A percentile compares a stretch with the other conserved stretches of the same genome.
These are phyloP conservation scores for Penicillium robsamsonii DNA, from an alignment of 495 filamentous ascomycete genomes.

Conservation along the genomic window DNA sequence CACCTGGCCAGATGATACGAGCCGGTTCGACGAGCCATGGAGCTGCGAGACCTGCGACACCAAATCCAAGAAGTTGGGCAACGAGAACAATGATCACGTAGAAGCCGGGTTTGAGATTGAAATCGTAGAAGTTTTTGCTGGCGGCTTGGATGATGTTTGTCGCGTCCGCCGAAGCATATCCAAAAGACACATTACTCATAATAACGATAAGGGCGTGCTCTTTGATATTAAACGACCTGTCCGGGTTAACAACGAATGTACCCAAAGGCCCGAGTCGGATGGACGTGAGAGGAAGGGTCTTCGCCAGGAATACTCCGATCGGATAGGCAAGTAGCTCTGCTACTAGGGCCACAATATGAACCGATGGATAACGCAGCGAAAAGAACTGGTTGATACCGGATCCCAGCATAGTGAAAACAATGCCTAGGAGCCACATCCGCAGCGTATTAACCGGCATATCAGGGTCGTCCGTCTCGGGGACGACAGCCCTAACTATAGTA, in stretches of 20 bases:
- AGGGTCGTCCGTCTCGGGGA: conserved; percentile 44
- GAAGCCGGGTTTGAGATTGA: conserved; percentile 58
- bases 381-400: conserved; percentile 86
- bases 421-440: conserved; percentile 79
- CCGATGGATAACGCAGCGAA: conserved; percentile 80
- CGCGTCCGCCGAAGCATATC: conserved; percentile 50
- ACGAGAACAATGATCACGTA: conserved; percentile 59
- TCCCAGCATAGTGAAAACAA: conserved; percentile 76
- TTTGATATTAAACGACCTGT: conserved; percentile 70
- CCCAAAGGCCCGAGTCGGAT: conserved; percentile 48
- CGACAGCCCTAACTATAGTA: conserved; percentile 31
- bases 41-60: conserved; percentile 60
- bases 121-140: conserved; percentile 53
- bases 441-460: conserved; percentile 48
- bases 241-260: conserved; percentile 53
- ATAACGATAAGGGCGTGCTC: conserved; percentile 86
- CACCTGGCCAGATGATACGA: conserved; percentile 42
- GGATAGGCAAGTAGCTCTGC: conserved; percentile 66
- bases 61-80: conserved; percentile 63
- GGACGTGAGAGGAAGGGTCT: conserved; percentile 44
- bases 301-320: conserved; percentile 45
- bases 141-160: conserved; percentile 48
- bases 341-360: conserved; percentile 67
- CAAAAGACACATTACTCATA: conserved; percentile 85
- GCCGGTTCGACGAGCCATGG: conserved; percentile 62